Percentiles rank a stretch among this genome's conserved stretches.
phyloP scores from a whole-genome alignment of 805 yeast species.

The Wickerhamiella lipophila region DNA sequence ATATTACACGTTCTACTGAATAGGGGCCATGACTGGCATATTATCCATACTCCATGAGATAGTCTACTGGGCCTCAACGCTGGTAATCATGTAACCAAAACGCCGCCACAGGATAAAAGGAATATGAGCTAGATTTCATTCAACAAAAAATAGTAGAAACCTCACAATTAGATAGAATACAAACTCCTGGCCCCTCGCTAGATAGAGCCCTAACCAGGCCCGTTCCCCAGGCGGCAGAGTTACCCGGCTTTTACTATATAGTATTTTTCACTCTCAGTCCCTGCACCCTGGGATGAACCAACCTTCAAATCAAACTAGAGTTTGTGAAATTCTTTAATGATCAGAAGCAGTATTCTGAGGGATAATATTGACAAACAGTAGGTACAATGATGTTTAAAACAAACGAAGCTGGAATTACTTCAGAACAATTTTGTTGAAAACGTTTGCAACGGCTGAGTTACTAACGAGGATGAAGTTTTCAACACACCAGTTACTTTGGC shows the following conservation, averaged over 20 bases:
- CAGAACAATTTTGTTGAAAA: slow-evolving; percentile 79
- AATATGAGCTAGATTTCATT: no score
- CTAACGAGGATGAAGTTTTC: slow-evolving; percentile 11
- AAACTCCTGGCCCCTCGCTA: neutral
- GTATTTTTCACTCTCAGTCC: neutral
- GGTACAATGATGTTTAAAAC: slow-evolving; percentile 32
- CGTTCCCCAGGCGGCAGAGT: slow-evolving; percentile 1
- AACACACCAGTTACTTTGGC: neutral
- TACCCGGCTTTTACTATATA: slow-evolving; percentile 11
- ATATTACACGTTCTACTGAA: no score
- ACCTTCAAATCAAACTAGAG: slow-evolving; percentile 50
- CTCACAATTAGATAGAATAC: no score
- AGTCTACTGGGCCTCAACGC: no score
- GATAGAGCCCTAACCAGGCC: neutral
- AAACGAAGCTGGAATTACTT: slow-evolving; percentile 99
- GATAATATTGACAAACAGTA: slow-evolving; percentile 15
- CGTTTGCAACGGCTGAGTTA: slow-evolving; percentile 33
- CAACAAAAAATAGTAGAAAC: no score
- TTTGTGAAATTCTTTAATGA: slow-evolving; percentile 44
- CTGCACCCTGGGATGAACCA: slow-evolving; percentile 32
- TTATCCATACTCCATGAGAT: no score
- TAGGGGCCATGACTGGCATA: no score
- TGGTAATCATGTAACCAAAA: no score
- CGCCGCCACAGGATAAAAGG: no score
- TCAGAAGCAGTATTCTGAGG: slow-evolving; percentile 31